phyloP scores from a whole-genome alignment of 163 green algal species.

The Scenedesmus sp. region DNA sequence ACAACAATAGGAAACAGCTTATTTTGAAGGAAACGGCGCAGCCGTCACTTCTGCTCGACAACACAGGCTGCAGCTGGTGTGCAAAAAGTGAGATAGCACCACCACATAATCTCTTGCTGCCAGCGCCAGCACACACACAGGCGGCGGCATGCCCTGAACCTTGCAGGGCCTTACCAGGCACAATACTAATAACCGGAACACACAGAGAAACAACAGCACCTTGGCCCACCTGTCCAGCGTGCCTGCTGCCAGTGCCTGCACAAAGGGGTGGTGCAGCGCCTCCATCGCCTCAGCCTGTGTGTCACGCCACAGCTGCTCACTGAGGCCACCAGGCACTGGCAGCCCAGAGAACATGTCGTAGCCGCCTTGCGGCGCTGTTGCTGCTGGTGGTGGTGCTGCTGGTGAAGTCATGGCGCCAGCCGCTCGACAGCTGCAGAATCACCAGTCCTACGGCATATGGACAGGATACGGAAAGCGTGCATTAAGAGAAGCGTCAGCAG shows the following conservation, averaged over 20 bases:
- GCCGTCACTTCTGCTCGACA: too few relatives aligned
- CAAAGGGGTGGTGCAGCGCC: constrained; percentile 52
- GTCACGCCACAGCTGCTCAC: constrained; percentile 52
- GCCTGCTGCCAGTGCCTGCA: constrained; percentile 40
- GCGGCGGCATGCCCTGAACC: too few relatives aligned
- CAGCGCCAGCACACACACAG: too few relatives aligned
- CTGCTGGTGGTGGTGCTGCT: constrained; percentile 19
- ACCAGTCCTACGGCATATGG: not conserved
- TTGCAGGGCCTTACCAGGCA: too few relatives aligned
- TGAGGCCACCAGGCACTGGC: constrained; percentile 44
- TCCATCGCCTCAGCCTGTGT: not conserved
- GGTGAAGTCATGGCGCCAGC: constrained; percentile 8
- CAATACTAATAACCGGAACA: too few relatives aligned
- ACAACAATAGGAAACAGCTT: too few relatives aligned
- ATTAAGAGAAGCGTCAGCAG: not conserved
- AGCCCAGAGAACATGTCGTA: constrained; percentile 27
- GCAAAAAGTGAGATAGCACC: too few relatives aligned
- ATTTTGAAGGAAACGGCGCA: too few relatives aligned
- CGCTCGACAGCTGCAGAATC: not conserved
- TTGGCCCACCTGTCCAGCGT: not conserved
- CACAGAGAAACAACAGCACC: too few relatives aligned
- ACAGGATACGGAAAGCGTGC: too few relatives aligned
- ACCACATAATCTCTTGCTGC: too few relatives aligned
- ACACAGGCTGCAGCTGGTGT: too few relatives aligned
- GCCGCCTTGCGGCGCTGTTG: not conserved